Evolutionary conservation across 495 filamentous ascomycete genomes (phyloP).

Genomic region (Physcia stellaris): DNA sequence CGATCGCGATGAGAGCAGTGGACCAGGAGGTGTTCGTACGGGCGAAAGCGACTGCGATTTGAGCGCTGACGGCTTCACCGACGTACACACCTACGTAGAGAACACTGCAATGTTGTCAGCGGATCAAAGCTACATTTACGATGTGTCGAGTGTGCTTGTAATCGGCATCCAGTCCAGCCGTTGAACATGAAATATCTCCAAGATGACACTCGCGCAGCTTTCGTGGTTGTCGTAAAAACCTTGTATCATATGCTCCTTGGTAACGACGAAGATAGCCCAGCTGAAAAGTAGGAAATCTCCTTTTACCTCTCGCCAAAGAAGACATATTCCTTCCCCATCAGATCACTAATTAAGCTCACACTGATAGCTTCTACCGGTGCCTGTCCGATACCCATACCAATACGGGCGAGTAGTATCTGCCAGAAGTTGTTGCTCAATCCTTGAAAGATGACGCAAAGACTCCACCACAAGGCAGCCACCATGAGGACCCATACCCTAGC

Average conservation of each 20-base stretch:
- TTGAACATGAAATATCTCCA: neutral
- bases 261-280: no score
- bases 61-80: conserved; percentile 19
- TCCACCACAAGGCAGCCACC: conserved; percentile 19
- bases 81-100: conserved; percentile 23
- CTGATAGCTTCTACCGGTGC: conserved; percentile 19
- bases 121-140: conserved; percentile 1
- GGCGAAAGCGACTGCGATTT: conserved; percentile 19
- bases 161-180: no score
- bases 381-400: conserved; percentile 22
- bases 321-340: conserved; percentile 17
- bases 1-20: conserved; percentile 17
- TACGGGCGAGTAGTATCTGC: conserved; percentile 20
- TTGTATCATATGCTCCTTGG: no score
- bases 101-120: no score
- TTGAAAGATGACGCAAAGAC: conserved; percentile 21
- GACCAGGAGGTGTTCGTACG: conserved; percentile 15
- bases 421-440: conserved; percentile 19
- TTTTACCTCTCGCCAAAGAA: conserved; percentile 21
- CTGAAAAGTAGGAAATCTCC: conserved; percentile 3
- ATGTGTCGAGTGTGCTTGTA: no score
- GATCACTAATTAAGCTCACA: conserved; percentile 22
- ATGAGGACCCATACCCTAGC: conserved; percentile 19
- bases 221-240: no score
- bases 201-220: no score